phyloP scores from a whole-genome alignment of 2,329 filamentous ascomycete species.

The Diaporthe velutina region DNA sequence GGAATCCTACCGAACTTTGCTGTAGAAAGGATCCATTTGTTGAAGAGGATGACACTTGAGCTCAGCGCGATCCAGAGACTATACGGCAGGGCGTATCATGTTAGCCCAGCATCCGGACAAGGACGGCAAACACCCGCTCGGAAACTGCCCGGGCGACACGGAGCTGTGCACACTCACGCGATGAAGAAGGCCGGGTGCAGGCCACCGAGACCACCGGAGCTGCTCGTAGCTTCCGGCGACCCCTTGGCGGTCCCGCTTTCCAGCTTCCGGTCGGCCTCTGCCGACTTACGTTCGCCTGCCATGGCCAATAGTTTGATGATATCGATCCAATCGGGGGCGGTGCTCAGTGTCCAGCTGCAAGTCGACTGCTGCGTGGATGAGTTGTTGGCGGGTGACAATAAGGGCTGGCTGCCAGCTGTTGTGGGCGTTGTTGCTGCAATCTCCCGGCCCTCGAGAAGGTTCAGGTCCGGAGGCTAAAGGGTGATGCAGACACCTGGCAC shows the following conservation, averaged over 20 bases:
- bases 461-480: background rate
- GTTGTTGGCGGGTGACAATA: background rate
- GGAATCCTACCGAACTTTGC: constrained; percentile 77
- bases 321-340: background rate
- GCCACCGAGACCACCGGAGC: constrained; percentile 33
- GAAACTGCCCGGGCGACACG: background rate
- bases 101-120: background rate
- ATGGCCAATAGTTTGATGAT: constrained; percentile 15
- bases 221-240: constrained; percentile 27
- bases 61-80: constrained; percentile 91
- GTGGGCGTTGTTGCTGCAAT: background rate
- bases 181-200: constrained; percentile 86
- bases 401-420: background rate
- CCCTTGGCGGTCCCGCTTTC: constrained; percentile 36
- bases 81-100: constrained; percentile 30
- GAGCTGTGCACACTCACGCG: constrained; percentile 57
- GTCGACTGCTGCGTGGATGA: background rate
- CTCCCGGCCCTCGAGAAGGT: background rate
- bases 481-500: constrained; percentile 19
- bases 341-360: background rate
- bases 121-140: background rate
- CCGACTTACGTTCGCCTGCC: constrained; percentile 39
- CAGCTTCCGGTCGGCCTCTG: constrained; percentile 39
- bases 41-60: constrained; percentile 93
- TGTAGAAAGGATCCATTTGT: constrained; percentile 93